Percentiles rank a stretch among this genome's conserved stretches.
phyloP scores from a whole-genome alignment of 495 filamentous ascomycete genomes.

The Neurospora intermedia region DNA sequence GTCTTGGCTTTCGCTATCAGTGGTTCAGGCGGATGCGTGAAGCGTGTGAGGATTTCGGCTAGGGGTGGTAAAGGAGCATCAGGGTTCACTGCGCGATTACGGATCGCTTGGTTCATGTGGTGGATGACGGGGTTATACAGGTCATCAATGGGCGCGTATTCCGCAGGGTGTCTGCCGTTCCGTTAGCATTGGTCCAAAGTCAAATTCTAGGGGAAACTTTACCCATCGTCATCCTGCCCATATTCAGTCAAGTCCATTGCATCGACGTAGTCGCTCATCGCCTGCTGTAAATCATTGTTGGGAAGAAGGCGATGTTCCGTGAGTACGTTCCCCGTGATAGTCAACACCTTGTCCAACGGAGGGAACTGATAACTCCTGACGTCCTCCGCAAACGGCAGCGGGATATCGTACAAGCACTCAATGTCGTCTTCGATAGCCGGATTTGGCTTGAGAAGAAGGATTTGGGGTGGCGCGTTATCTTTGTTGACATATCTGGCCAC shows the following conservation, averaged over 20 bases:
- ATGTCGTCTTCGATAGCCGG: constrained; percentile 69
- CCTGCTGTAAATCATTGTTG: constrained; percentile 53
- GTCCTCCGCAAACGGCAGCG: constrained; percentile 92
- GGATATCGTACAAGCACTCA: constrained; percentile 83
- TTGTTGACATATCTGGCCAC: constrained; percentile 78
- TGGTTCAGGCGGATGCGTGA: constrained; percentile 60
- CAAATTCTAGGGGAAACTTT: neutral
- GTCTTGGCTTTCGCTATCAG: constrained; percentile 44
- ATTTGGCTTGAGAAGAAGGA: constrained; percentile 75
- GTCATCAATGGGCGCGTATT: constrained; percentile 73
- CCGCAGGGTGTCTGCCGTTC: constrained; percentile 45
- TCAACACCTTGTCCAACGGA: constrained; percentile 77
- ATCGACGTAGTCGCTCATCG: constrained; percentile 88
- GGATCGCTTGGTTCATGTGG: constrained; percentile 74
- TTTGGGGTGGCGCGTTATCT: constrained; percentile 60
- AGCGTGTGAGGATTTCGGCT: constrained; percentile 58
- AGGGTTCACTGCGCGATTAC: constrained; percentile 68
- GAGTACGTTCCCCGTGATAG: constrained; percentile 74
- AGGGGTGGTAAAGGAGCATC: constrained; percentile 55
- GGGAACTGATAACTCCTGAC: constrained; percentile 82
- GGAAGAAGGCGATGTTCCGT: constrained; percentile 83
- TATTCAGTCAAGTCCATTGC: constrained; percentile 74
- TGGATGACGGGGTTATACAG: constrained; percentile 88
- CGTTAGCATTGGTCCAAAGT: constrained; percentile 20
- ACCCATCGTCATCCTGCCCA: constrained; percentile 58